Conservation (phyloP, 2,329 filamentous ascomycete genomes). For the Septoria linicola region DNA sequence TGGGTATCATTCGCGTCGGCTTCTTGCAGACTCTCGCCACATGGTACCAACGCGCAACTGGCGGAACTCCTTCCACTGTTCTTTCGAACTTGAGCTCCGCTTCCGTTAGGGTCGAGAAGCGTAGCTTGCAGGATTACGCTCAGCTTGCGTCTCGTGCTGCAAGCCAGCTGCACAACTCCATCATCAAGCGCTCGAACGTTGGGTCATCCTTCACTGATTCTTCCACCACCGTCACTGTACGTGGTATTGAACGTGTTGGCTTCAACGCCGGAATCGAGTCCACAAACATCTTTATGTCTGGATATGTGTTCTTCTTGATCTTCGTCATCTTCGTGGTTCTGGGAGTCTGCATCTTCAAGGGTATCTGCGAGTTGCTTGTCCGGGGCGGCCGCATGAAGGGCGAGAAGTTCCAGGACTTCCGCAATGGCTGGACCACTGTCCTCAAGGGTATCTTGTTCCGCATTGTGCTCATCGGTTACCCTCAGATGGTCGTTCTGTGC, state of each 20-base stretch:
- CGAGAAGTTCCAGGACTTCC: constrained; percentile 89
- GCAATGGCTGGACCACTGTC: constrained; percentile 88
- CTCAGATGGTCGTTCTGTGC: constrained; percentile 84
- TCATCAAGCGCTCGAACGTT: constrained; percentile 42
- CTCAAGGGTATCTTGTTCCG: constrained; percentile 93
- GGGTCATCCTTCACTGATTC: constrained; percentile 35
- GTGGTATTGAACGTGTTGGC: constrained; percentile 83
- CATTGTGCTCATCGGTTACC: constrained; percentile 83
- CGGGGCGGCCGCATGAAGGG: constrained; percentile 75
- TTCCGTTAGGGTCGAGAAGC: constrained; percentile 81
- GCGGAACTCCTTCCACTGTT: constrained; percentile 76
- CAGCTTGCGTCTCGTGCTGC: constrained; percentile 57
- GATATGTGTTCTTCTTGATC: constrained; percentile 82
- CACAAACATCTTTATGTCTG: constrained; percentile 92
- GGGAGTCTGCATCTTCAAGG: constrained; percentile 76
- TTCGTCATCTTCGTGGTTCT: constrained; percentile 75
- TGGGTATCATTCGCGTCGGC: constrained; percentile 86
- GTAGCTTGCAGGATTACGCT: constrained; percentile 49
- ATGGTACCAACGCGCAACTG: constrained; percentile 94
- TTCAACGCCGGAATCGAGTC: constrained; percentile 82
- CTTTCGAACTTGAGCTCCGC: constrained; percentile 71
- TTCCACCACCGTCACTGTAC: constrained; percentile 55
- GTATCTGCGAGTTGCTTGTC: constrained; percentile 70
- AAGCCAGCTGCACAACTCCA: constrained; percentile 40
- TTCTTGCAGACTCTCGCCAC: constrained; percentile 88